phyloP scores from a whole-genome alignment of 257 asterid species.

The Capsicum chinense region DNA sequence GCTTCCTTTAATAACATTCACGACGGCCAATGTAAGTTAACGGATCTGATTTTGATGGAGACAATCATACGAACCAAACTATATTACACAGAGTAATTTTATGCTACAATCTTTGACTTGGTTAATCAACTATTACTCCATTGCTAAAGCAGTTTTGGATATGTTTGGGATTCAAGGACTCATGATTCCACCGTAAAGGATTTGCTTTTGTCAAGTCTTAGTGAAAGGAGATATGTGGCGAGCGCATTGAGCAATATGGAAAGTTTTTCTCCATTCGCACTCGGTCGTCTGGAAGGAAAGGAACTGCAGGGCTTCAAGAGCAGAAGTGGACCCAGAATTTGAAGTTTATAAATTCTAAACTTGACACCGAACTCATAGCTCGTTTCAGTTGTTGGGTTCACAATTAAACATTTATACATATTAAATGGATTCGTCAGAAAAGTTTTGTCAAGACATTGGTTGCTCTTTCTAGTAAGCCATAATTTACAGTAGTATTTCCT shows the following conservation, averaged over 20 bases:
- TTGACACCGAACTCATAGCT: neutral
- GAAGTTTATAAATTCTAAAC: neutral
- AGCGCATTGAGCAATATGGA: neutral
- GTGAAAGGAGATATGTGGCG: neutral
- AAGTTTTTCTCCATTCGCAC: neutral
- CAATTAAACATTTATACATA: neutral
- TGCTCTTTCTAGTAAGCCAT: neutral
- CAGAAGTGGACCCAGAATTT: neutral
- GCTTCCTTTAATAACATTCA: neutral
- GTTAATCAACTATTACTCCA: neutral
- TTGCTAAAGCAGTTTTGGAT: neutral
- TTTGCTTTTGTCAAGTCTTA: neutral
- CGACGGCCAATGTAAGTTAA: slow-evolving; percentile 7
- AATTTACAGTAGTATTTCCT: neutral
- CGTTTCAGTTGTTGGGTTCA: neutral
- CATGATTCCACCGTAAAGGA: neutral
- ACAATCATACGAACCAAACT: neutral
- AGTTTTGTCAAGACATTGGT: neutral
- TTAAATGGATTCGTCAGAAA: neutral
- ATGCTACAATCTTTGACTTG: neutral
- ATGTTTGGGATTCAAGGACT: neutral
- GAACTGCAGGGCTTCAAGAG: neutral
- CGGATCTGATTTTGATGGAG: neutral
- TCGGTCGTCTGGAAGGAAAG: neutral
- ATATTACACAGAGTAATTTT: neutral